A percentile compares a stretch with the other conserved stretches of the same genome.
phyloP scores from a whole-genome alignment of 1,139 yeast genomes.

The Torulaspora globosa region DNA sequence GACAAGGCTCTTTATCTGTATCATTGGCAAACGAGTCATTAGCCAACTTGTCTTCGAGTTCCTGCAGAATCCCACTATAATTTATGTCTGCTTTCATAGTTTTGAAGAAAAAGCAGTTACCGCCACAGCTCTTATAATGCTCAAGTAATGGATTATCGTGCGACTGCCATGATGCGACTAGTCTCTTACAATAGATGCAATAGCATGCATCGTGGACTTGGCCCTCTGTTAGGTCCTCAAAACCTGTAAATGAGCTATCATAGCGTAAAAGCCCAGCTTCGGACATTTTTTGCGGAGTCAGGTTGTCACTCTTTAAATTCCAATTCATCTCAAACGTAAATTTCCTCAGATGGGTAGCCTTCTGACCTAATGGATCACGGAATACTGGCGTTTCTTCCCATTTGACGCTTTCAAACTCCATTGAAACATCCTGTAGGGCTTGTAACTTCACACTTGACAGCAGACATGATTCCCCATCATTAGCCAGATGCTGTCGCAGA shows the following conservation, averaged over 20 bases:
- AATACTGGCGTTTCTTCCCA: conserved; percentile 23
- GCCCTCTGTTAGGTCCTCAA: conserved; percentile 16
- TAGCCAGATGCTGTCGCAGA: conserved; percentile 21
- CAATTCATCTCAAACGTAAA: conserved; percentile 21
- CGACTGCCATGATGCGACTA: conserved; percentile 20
- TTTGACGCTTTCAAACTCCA: conserved; percentile 15
- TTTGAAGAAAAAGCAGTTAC: conserved; percentile 27
- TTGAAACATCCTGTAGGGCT: conserved; percentile 11
- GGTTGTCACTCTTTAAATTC: conserved; percentile 8
- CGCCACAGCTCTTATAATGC: conserved; percentile 21
- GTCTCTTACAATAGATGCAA: conserved; percentile 29
- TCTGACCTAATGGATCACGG: conserved; percentile 18
- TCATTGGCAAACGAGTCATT: neutral
- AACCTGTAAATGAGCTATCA: conserved; percentile 26
- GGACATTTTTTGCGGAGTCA: conserved; percentile 17
- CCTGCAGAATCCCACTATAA: neutral
- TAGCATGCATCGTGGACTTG: conserved; percentile 20
- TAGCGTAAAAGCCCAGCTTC: conserved; percentile 30
- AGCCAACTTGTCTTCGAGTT: conserved; percentile 1
- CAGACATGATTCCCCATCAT: conserved; percentile 12
- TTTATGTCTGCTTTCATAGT: conserved; percentile 5
- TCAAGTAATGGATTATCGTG: conserved; percentile 21
- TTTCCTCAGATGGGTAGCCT: conserved; percentile 17
- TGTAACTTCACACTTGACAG: conserved; percentile 13
- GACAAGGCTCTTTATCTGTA: neutral